Conservation (phyloP, 2,329 filamentous ascomycete genomes). For the Sphaerulina vaccinii region DNA sequence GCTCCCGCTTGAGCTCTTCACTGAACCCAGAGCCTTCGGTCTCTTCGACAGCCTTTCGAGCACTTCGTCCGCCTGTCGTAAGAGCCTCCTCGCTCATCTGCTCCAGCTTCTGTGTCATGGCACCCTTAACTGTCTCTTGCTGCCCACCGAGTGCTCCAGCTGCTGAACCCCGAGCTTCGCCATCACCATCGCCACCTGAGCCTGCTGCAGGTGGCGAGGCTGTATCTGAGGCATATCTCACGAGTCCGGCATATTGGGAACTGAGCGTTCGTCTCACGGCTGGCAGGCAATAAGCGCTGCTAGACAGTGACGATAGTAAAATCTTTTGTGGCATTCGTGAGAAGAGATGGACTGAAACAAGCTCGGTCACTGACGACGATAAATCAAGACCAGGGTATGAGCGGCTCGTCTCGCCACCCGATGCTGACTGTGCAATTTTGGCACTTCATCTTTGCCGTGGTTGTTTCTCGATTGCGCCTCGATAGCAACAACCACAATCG, state of each 20-base stretch:
- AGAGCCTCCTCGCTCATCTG: slow-evolving; percentile 62
- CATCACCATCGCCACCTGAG: slow-evolving; percentile 16
- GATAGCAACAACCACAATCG: too few species aligned
- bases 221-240: slow-evolving; percentile 21
- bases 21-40: slow-evolving; percentile 51
- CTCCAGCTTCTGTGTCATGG: slow-evolving; percentile 58
- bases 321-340: slow-evolving; percentile 20
- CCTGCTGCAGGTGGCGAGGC: slow-evolving; percentile 21
- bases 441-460: too few species aligned
- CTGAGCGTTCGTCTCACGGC: slow-evolving; percentile 24
- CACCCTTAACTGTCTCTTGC: slow-evolving; percentile 46
- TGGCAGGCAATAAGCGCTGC: slow-evolving; percentile 44
- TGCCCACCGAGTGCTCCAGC: too few species aligned
- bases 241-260: slow-evolving; percentile 1
- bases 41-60: slow-evolving; percentile 58
- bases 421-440: too few species aligned
- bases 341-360: background rate
- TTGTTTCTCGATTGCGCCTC: too few species aligned
- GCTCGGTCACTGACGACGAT: background rate
- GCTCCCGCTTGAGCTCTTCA: slow-evolving; percentile 56
- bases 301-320: slow-evolving; percentile 25
- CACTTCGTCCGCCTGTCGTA: slow-evolving; percentile 54
- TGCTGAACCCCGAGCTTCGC: background rate
- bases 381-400: background rate
- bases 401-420: background rate